Evolutionary conservation across 2,329 filamentous ascomycete species (phyloP).

Genomic region (Cadophora sp.): DNA sequence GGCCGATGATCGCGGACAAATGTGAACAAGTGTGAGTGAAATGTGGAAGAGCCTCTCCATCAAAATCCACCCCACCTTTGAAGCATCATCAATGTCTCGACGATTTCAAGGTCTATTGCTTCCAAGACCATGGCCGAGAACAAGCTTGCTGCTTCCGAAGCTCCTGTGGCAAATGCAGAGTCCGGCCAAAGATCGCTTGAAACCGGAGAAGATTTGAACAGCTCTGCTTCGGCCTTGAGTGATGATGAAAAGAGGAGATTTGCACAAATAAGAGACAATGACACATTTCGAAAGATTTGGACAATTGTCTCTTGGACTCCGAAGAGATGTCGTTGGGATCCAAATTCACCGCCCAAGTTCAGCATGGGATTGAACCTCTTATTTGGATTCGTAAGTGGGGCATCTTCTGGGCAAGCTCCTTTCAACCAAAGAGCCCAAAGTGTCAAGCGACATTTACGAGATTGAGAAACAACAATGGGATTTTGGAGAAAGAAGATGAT

Average conservation of each 20-base stretch:
- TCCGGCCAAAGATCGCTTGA: conserved; percentile 5
- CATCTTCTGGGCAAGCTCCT: not conserved
- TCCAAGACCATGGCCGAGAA: conserved; percentile 20
- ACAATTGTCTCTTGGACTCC: conserved; percentile 63
- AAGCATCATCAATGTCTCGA: conserved; percentile 5
- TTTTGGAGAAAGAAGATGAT: not conserved
- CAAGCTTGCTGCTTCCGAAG: conserved; percentile 5
- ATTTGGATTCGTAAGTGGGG: conserved; percentile 55
- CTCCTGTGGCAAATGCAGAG: not conserved
- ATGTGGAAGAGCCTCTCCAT: conserved; percentile 12
- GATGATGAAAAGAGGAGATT: conserved; percentile 28
- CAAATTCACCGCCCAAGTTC: conserved; percentile 70
- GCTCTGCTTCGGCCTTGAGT: conserved; percentile 25
- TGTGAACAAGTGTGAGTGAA: conserved; percentile 5
- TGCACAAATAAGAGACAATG: conserved; percentile 28
- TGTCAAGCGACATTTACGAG: not conserved
- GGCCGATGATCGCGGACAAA: conserved; percentile 5
- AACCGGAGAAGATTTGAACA: conserved; percentile 17
- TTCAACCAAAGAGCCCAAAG: not conserved
- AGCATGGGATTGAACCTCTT: conserved; percentile 72
- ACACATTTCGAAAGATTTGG: conserved; percentile 28
- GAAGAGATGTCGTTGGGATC: conserved; percentile 71
- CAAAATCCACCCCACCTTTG: conserved; percentile 12
- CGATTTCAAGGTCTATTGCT: not conserved
- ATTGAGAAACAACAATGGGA: not conserved